phyloP scores from a whole-genome alignment of 2,329 filamentous ascomycete species.

The Orbilia brochopaga region DNA sequence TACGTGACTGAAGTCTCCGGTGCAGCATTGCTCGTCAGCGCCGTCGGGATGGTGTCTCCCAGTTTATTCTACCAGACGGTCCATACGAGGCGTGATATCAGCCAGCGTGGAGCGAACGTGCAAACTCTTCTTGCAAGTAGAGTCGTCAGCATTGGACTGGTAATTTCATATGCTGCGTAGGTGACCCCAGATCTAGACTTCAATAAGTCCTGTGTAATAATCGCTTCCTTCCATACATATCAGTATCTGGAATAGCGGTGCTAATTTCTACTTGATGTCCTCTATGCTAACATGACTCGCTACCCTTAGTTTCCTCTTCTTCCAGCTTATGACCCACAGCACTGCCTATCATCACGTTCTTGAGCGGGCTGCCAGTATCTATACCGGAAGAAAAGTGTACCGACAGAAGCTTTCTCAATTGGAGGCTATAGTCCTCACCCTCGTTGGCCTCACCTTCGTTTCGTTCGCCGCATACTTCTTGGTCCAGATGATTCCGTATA shows the following conservation, averaged over 20 bases:
- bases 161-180: conserved; percentile 40
- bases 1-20: conserved; percentile 41
- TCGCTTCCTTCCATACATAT: no score
- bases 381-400: conserved; percentile 20
- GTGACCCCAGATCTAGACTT: background rate
- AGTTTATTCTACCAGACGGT: conserved; percentile 48
- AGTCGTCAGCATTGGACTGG: conserved; percentile 39
- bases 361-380: conserved; percentile 26
- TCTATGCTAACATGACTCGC: conserved; percentile 59
- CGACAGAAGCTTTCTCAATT: conserved; percentile 26
- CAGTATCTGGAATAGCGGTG: background rate
- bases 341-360: conserved; percentile 25
- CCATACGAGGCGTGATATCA: conserved; percentile 25
- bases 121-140: conserved; percentile 31
- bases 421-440: conserved; percentile 15
- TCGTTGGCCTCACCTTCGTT: conserved; percentile 21
- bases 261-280: no score
- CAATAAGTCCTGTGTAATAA: no score
- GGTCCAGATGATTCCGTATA: conserved; percentile 14
- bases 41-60: conserved; percentile 34
- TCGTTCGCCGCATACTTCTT: conserved; percentile 22
- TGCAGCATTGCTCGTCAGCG: conserved; percentile 44
- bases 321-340: conserved; percentile 25
- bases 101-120: conserved; percentile 9
- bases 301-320: conserved; percentile 48